phyloP scores from a whole-genome alignment of 2,329 filamentous ascomycete species.

The Venturia pyrina region DNA sequence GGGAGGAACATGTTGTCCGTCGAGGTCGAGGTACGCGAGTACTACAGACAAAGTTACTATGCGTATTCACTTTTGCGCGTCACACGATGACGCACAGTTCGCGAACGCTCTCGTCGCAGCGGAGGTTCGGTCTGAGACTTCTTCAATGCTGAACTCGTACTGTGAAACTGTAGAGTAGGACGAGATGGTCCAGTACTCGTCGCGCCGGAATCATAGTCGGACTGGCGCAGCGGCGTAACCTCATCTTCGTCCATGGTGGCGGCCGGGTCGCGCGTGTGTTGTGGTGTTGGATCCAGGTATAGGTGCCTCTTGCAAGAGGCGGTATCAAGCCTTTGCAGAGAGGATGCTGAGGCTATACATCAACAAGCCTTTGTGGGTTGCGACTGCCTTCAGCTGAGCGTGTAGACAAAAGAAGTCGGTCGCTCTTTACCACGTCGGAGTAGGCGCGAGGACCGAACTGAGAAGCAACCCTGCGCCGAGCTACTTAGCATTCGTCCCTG shows the following conservation, averaged over 20 bases:
- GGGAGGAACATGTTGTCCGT: conserved; percentile 59
- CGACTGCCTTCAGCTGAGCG: neutral
- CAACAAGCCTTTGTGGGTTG: neutral
- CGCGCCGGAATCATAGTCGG: neutral
- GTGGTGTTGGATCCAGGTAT: neutral
- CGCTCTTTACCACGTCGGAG: neutral
- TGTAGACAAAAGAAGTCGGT: neutral
- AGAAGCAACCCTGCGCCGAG: neutral
- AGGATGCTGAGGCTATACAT: neutral
- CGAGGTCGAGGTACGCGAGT: conserved; percentile 43
- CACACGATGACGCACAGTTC: neutral
- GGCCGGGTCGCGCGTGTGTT: too few species aligned
- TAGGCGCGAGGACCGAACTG: neutral
- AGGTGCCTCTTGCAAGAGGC: neutral
- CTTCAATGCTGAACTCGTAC: neutral
- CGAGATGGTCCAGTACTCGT: neutral
- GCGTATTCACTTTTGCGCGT: neutral
- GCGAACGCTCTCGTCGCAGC: conserved; percentile 6
- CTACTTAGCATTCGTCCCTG: neutral
- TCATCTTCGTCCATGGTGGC: conserved; percentile 4
- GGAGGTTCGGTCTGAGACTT: conserved; percentile 1
- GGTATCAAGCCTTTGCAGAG: neutral
- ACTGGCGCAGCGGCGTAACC: neutral
- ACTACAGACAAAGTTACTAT: neutral
- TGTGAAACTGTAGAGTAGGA: neutral